Base-by-base conservation (phyloP, 352 stramenopile species). In the Blastocystis sp. region DNA sequence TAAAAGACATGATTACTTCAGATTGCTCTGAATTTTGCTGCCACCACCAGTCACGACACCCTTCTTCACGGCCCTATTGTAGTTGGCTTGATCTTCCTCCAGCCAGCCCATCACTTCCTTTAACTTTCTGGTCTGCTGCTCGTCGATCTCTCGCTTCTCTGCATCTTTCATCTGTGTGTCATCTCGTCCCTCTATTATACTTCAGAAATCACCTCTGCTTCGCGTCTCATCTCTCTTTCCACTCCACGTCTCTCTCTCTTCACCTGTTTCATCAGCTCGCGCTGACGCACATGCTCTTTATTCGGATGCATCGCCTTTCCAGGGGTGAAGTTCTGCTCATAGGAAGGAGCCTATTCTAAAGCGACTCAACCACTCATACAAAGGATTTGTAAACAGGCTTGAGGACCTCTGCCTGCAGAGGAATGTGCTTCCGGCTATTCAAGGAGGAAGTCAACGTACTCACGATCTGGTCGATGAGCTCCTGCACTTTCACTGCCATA, bases 71-170 rank as follows among this genome's bases (percentile, higher is more conserved):
- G 64, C 64, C 37, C 39, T 53, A 43, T 76, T 76, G 39, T 39
- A 76, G 34, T 54, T 56, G 9, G 64, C 64, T 43, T 84, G 54
- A 45, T 84, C 56, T 55, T 84, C 73, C 39, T 84, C 73, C 73
- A 84, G 39, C 73, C 73, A 84, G 2, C 47, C 50, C 73, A 84
- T 84, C 73, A 84, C 73, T 29, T 84, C 47, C 56, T 84, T 84
- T 55, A 84, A 43, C 53, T 84, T 84, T 2, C n/a, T 4, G 11
- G 23, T 50, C 50, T 84, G 73, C 50, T 84, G 73, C 11, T 84
- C 73, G 2, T 84, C 73, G 26, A 84, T 61, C 56, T 84, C 73
- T 41, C 54, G 11, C 37, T 61, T 64, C 56, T 84, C 73, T 9
- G 43, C 73, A 37, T 84, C 73, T n/a, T 55, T 47, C 37, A 84